Evolutionary conservation across 306 rosid genomes (phyloP), one percentile per base, ranked within the genome.

Genomic region (Arachis stenosperma): DNA sequence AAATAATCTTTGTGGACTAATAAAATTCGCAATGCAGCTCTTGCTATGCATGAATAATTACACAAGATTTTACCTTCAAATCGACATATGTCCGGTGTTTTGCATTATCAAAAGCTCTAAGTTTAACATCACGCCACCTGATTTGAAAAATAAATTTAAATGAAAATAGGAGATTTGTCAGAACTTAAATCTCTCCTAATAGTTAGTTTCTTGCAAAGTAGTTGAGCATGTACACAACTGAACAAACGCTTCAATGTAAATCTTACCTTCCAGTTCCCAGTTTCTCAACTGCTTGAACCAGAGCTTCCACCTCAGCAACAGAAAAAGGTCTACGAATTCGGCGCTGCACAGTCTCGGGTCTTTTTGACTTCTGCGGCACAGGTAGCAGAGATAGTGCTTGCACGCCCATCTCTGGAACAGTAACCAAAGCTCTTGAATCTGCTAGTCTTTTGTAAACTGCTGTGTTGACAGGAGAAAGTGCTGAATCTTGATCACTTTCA

Each of bases 81-180:
- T 92, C 98, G 71, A 92, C 98, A 39, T 90, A 93, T 54, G 98
- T 93, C 70, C 98, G 79, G 75, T 93, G 97, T 84, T 87, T 90
- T 22, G 97, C 98, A 30, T 83, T 84, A 70, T 93, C 93, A 29
- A 93, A 93, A 61, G 97, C 96, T 5, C 86, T 78, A 27, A 93
- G 78, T 80, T 93, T 93, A 74, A 93, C 96, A 74, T 93, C 98
- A 54, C 98, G 93, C 98, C 98, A 93, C 90, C 98, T 93, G 82
- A 61, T 82, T 70, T 79, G 7, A 56, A 27, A 22, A 22, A 22
- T 22, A 22, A 22, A 13, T 0, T 10, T 4, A 15, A 9, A 44
- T 37, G 13, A 15, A 48, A 14, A 40, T 8, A n/a, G 61, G 53
- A 30, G 44, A 27, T 17, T 17, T 51, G 37, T 58, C 54, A 74